These are phyloP conservation scores for Mucor circinelloides DNA, from an alignment of 371 early-diverging fungal genomes.

Conservation along the genomic window DNA sequence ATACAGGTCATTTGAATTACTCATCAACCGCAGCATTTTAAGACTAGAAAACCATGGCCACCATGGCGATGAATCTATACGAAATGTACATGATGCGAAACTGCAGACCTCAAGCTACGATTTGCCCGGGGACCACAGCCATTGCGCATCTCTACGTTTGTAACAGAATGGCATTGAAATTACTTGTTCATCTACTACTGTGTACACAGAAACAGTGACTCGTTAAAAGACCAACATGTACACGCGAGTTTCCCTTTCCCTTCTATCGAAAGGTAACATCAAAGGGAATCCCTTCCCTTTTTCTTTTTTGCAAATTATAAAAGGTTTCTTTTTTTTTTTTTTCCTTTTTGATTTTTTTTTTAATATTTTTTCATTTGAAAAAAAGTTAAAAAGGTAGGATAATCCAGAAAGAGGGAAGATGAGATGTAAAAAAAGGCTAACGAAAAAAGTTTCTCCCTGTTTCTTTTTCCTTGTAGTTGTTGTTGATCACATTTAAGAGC, in stretches of 20 bases:
- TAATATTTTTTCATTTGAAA: neutral
- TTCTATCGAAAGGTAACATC: neutral
- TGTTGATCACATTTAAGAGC: neutral
- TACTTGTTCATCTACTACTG: neutral
- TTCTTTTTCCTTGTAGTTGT: conserved; percentile 2
- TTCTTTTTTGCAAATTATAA: neutral
- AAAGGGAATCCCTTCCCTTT: neutral
- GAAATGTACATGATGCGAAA: neutral
- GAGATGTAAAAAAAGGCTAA: neutral
- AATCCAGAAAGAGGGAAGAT: neutral
- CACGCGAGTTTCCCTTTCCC: neutral
- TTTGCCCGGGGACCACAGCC: neutral
- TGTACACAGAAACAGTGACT: neutral
- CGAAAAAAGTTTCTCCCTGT: conserved; percentile 1
- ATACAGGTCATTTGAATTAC: neutral
- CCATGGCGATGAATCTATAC: neutral
- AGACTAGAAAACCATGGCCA: neutral
- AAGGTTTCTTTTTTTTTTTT: neutral
- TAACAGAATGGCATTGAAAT: neutral
- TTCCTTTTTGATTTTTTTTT: conserved; percentile 1
- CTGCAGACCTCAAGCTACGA: neutral
- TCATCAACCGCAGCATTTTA: neutral
- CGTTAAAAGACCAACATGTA: neutral
- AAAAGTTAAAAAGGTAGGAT: neutral
- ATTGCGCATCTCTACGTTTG: neutral